phyloP scores from a whole-genome alignment of 371 early-diverging fungal species.

The Mucor irregularis region DNA sequence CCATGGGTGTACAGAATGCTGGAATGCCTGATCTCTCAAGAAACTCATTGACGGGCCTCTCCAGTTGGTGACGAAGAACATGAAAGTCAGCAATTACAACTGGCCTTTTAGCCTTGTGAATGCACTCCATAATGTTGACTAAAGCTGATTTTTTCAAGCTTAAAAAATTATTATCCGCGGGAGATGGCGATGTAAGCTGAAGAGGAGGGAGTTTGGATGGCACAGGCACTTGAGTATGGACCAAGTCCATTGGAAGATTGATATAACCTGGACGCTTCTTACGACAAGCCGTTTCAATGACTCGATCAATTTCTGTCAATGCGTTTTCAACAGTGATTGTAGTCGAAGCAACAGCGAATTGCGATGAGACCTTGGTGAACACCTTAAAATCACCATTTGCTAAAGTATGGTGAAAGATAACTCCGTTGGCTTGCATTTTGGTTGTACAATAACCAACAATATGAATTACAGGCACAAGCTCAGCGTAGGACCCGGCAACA shows the following conservation, averaged over 20 bases:
- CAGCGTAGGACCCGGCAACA: conserved; percentile 54
- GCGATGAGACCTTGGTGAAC: conserved; percentile 40
- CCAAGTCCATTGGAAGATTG: conserved; percentile 52
- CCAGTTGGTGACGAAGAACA: conserved; percentile 36
- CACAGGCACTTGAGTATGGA: conserved; percentile 29
- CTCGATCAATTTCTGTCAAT: conserved; percentile 46
- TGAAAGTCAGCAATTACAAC: conserved; percentile 52
- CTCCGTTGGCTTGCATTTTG: conserved; percentile 41
- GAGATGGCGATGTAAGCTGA: conserved; percentile 21
- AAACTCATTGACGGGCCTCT: conserved; percentile 33
- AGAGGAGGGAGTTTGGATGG: conserved; percentile 25
- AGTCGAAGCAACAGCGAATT: conserved; percentile 42
- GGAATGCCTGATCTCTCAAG: conserved; percentile 43
- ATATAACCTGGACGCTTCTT: conserved; percentile 46
- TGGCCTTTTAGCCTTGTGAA: conserved; percentile 37
- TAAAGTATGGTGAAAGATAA: conserved; percentile 56
- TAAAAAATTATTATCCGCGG: too few relatives aligned
- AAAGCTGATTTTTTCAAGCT: too few relatives aligned
- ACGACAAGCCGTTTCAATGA: conserved; percentile 22
- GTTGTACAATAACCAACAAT: conserved; percentile 54
- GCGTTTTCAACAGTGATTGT: conserved; percentile 33
- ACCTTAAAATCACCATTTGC: conserved; percentile 56
- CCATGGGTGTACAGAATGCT: conserved; percentile 50
- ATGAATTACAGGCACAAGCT: conserved; percentile 57
- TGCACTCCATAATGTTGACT: conserved; percentile 29